These are phyloP conservation scores for Mortierella sp. DNA, from an alignment of 371 early-diverging fungal species.

Conservation along the genomic window DNA sequence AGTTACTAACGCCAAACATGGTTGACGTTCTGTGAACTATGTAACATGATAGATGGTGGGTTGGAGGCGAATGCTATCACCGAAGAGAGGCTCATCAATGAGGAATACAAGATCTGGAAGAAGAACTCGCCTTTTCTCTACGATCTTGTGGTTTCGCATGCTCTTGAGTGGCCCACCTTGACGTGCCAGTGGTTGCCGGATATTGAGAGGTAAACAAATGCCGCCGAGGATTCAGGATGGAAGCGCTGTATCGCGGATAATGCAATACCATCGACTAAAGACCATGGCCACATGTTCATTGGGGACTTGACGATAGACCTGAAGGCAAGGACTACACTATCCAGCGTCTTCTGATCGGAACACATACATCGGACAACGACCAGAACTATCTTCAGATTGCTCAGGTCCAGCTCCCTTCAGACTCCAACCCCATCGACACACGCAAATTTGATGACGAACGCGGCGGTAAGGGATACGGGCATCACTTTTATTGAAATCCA, in stretches of 20 bases:
- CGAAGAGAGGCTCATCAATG: slow-evolving; percentile 89
- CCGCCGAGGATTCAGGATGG: no score
- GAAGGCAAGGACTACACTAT: slow-evolving; percentile 90
- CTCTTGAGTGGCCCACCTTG: slow-evolving; percentile 98
- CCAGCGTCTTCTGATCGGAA: slow-evolving; percentile 91
- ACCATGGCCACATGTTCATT: not conserved
- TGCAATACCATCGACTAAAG: not conserved
- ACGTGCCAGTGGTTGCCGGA: slow-evolving; percentile 99
- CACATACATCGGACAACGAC: slow-evolving; percentile 96
- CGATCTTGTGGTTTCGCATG: slow-evolving; percentile 96
- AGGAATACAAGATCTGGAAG: slow-evolving; percentile 99
- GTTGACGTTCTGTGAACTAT: not conserved
- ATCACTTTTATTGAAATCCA: no score
- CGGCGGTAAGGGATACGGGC: slow-evolving; percentile 61
- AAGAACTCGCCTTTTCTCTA: slow-evolving; percentile 99
- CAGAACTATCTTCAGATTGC: slow-evolving; percentile 95
- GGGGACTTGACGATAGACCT: slow-evolving; percentile 63
- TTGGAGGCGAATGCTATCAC: slow-evolving; percentile 55
- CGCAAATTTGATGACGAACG: slow-evolving; percentile 78
- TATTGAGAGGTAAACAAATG: slow-evolving; percentile 73
- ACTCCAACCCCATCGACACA: slow-evolving; percentile 71
- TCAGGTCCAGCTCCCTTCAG: slow-evolving; percentile 86
- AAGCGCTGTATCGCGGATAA: no score
- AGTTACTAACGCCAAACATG: slow-evolving; percentile 4
- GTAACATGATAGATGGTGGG: slow-evolving; percentile 35